Base-by-base conservation (phyloP, 2,329 filamentous ascomycete species). In the Colletotrichum australisinense region DNA sequence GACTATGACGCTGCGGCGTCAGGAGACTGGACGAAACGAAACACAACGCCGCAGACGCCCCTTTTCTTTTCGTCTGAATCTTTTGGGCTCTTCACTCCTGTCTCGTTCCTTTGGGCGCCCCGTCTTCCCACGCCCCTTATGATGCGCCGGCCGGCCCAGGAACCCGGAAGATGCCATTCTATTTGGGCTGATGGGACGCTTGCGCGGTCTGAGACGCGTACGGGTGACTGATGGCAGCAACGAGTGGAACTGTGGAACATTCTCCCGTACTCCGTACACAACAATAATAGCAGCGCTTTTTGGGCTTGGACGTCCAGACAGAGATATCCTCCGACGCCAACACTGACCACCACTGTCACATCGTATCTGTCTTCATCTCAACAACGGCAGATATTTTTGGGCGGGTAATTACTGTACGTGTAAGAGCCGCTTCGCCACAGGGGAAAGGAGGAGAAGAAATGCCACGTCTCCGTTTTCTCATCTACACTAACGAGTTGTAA, bases 241-340 rank as follows among this genome's bases (percentile, higher is more conserved):
- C 32, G 1, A 5, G 32, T 35, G 32, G 38, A 16, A 16, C 38
- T 42, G 14, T 42, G 38, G 38, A 42, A 42, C 38, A 19, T 42
- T 42, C 38, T 42, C 14, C 38, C 38, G 38, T 42, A 16, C 38
- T 42, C 16, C 38, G 14, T 19, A 42, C 38, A 19, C 38, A 42
- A 42, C 38, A 42, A 42, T 7, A 42, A 42, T 42, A 42, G 38
- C 38, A 42, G 38, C 38, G 16, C 14, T 7, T 19, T 42, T 19
- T 42, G 38, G 38, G 38, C 38, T 42, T 42, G 38, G 38, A 42
- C 38, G 19, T 38, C 7, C 38, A 24, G 56, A 38, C 60, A 58
- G 60, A 63, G 67, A 52, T n/a, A 69, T 53, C 42, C 55, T 70
- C 67, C 62, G 67, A 70, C 67, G 52, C 58, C 30, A 55, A 46